A percentile compares a stretch with the other conserved stretches of the same genome.
These are phyloP conservation scores for Cyclotella sp. DNA, from an alignment of 108 stramenopile genomes.

Conservation along the genomic window DNA sequence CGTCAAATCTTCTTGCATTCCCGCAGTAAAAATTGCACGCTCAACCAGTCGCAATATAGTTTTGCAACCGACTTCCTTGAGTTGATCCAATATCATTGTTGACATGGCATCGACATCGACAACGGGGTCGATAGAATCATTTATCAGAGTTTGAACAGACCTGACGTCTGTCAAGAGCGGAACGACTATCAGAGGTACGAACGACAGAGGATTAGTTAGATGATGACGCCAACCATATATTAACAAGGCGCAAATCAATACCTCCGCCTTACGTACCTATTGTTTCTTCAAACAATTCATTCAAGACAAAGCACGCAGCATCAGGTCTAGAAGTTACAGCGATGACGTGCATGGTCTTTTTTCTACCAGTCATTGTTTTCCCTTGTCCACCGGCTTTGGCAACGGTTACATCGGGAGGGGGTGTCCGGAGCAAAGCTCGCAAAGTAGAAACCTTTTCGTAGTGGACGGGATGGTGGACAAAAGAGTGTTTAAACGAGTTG, in stretches of 20 bases:
- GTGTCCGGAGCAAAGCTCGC: conserved; percentile 74
- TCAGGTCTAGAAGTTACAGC: conserved; percentile 72
- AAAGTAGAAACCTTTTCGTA: conserved; percentile 53
- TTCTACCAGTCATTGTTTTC: conserved; percentile 23
- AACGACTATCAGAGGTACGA: conserved; percentile 44
- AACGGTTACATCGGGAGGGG: conserved; percentile 52
- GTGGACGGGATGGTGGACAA: no score
- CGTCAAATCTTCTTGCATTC: background rate
- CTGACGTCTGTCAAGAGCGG: conserved; percentile 56
- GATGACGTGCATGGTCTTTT: conserved; percentile 68
- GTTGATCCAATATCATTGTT: conserved; percentile 43
- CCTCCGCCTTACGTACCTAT: conserved; percentile 41
- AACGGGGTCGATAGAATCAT: conserved; percentile 48
- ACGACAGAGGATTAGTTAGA: background rate
- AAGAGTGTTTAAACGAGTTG: background rate
- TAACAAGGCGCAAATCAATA: background rate
- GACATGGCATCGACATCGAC: conserved; percentile 56
- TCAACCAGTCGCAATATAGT: conserved; percentile 69
- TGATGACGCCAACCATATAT: no score
- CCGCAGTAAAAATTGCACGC: conserved; percentile 60
- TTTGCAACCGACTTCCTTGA: conserved; percentile 72
- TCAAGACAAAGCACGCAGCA: conserved; percentile 65
- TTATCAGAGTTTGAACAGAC: conserved; percentile 57
- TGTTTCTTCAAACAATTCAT: conserved; percentile 80
- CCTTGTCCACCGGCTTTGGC: conserved; percentile 64